Conservation (phyloP, 169 alveolate genomes). For the Cryptosporidium andersoni region DNA sequence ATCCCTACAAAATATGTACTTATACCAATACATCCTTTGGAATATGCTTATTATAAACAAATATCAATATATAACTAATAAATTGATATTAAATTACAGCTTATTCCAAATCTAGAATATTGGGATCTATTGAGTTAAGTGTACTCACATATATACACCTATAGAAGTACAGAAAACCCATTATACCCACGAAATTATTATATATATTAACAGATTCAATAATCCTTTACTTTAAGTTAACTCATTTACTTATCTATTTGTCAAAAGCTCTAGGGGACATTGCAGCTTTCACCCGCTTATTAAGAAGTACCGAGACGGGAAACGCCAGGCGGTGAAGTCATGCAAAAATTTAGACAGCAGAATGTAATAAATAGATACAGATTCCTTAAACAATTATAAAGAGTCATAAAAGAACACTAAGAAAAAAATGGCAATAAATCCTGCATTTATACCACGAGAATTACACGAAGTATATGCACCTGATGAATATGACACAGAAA, state of each 20-base stretch:
- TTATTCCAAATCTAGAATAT: too few species aligned
- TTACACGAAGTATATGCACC: constrained; percentile 50
- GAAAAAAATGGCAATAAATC: constrained; percentile 37
- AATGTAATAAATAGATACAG: not conserved
- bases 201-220: not conserved
- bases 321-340: not conserved
- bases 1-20: constrained; percentile 7
- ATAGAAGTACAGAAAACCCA: too few species aligned
- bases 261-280: too few species aligned
- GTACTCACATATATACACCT: too few species aligned
- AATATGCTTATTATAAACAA: not conserved
- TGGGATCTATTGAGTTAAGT: too few species aligned
- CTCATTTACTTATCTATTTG: too few species aligned
- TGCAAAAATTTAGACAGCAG: not conserved
- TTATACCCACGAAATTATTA: not conserved
- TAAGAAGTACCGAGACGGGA: not conserved
- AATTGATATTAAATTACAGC: not conserved
- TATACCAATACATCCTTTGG: constrained; percentile 12
- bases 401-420: too few species aligned
- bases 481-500: constrained; percentile 23
- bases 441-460: constrained; percentile 62
- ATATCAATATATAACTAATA: not conserved
- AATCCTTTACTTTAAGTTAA: not conserved
- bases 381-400: not conserved
- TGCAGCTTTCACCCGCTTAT: not conserved